A percentile compares a stretch with the other conserved stretches of the same genome.
phyloP scores from a whole-genome alignment of 1,284 basidiomycete species.

The Malassezia restricta region DNA sequence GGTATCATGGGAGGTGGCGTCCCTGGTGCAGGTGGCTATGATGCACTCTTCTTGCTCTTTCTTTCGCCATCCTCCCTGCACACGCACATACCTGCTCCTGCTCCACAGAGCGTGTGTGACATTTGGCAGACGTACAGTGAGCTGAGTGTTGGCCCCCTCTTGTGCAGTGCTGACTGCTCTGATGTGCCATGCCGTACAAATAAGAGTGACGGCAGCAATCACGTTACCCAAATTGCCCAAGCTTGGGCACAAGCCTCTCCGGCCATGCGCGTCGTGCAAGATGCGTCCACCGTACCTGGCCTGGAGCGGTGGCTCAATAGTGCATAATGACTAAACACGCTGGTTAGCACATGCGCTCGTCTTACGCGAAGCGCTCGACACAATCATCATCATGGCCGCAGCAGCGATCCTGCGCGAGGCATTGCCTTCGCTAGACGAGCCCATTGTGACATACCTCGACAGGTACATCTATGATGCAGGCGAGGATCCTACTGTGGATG shows the following conservation, averaged over 20 bases:
- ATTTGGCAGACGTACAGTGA: conserved; percentile 19
- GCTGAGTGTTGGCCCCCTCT: conserved; percentile 47
- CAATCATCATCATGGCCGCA: conserved; percentile 37
- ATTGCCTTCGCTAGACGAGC: conserved; percentile 80
- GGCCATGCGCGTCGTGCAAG: not conserved
- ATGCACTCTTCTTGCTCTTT: conserved; percentile 79
- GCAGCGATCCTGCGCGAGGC: conserved; percentile 64
- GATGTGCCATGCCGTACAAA: not conserved
- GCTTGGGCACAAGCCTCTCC: not conserved
- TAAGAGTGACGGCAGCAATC: not conserved
- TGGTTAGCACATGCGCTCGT: not conserved
- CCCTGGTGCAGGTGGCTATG: conserved; percentile 92
- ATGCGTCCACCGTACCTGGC: conserved; percentile 1
- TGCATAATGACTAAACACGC: conserved; percentile 8
- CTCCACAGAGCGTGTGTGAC: conserved; percentile 13
- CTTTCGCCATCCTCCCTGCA: conserved; percentile 10
- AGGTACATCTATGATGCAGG: conserved; percentile 83
- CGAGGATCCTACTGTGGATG: conserved; percentile 32
- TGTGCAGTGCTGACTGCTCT: conserved; percentile 55
- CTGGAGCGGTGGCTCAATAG: not conserved
- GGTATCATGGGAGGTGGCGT: conserved; percentile 90
- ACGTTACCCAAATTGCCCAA: not conserved
- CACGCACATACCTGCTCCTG: not conserved
- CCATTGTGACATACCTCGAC: conserved; percentile 80
- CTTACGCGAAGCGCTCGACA: no score